These are phyloP conservation scores for Monosporascus sp. DNA, from an alignment of 2,329 filamentous ascomycete genomes.

Conservation along the genomic window DNA sequence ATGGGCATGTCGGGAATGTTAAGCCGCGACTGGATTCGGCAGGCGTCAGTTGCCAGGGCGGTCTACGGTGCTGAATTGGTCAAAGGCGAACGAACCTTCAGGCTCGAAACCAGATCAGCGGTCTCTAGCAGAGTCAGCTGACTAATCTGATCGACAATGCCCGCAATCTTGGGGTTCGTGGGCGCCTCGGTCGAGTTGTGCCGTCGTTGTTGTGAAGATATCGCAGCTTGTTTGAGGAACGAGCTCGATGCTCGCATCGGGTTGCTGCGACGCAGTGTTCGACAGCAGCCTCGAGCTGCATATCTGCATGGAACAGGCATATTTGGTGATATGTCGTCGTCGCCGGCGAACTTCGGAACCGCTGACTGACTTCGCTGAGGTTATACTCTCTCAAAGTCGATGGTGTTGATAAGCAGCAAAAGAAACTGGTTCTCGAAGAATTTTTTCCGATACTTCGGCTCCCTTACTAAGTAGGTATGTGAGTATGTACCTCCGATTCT, in stretches of 20 bases:
- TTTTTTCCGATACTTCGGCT: too few relatives aligned
- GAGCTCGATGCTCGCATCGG: constrained; percentile 41
- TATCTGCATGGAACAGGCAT: constrained; percentile 62
- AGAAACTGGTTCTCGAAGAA: too few relatives aligned
- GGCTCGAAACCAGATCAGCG: constrained; percentile 84
- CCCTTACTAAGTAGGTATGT: too few relatives aligned
- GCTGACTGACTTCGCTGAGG: too few relatives aligned
- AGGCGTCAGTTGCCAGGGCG: constrained; percentile 6
- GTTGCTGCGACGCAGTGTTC: constrained; percentile 50
- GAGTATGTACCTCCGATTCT: too few relatives aligned
- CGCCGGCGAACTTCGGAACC: too few relatives aligned
- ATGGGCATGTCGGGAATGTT: constrained; percentile 98
- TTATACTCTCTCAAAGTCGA: too few relatives aligned
- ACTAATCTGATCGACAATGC: constrained; percentile 98
- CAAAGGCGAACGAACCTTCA: constrained; percentile 65
- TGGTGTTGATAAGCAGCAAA: too few relatives aligned
- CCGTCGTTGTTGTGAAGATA: constrained; percentile 55
- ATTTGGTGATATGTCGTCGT: too few relatives aligned
- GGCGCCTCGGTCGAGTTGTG: constrained; percentile 81
- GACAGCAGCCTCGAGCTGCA: constrained; percentile 60
- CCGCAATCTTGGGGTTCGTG: constrained; percentile 82
- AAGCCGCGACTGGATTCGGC: constrained; percentile 63
- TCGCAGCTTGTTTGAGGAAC: constrained; percentile 40
- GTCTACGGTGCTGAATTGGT: background rate
- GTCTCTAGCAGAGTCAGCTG: constrained; percentile 97